Evolutionary conservation across 148 eudicot genomes (phyloP), one percentile per base, ranked within the genome.

Genomic region (Drosera capensis): DNA sequence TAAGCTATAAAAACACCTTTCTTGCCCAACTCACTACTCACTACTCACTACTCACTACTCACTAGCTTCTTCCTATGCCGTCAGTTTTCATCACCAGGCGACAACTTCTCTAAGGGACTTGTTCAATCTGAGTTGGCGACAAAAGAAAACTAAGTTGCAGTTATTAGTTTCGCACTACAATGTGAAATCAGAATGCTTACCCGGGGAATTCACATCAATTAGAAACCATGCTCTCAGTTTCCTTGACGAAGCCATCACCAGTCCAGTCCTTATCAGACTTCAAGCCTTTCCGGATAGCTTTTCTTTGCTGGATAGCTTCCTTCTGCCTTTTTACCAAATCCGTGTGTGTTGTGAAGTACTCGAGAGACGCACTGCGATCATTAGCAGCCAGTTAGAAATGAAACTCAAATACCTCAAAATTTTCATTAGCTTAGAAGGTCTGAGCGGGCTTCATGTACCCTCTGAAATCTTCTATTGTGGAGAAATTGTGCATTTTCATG

Each of bases 261-360:
- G 97, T 90, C 97, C 97, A 90, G 70, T 90, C 97, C 51, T 80
- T 90, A 54, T 90, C 97, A 16, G 97, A 90, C 20, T 70, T 67
- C 58, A 90, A 60, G 20, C 97, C 97, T 73, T 80, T 80, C 62
- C 56, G 78, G 40, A 56, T 40, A 17, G 93, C 95, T 70, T 75
- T 84, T 62, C 90, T 75, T 57, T 75, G 73, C 25, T 64, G 51
- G 18, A 84, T 75, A 3, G 97, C 97, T 64, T 80, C 93, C 68
- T 80, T 55, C 56, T 90, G 97, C 70, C 80, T 78, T 49, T 48
- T 51, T 7, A 90, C 97, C 67, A 90, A 60, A 49, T 84, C 97
- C 23, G 61, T 84, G 65, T 90, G 97, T 18, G 97, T 90, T 30
- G 97, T 90, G 71, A 90, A 90, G 57, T 90, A 90, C 25, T 68